Evolutionary conservation across 345 rosid species (phyloP), one percentile per base, ranked within the genome.

Genomic region (Citrus cavaleriei): DNA sequence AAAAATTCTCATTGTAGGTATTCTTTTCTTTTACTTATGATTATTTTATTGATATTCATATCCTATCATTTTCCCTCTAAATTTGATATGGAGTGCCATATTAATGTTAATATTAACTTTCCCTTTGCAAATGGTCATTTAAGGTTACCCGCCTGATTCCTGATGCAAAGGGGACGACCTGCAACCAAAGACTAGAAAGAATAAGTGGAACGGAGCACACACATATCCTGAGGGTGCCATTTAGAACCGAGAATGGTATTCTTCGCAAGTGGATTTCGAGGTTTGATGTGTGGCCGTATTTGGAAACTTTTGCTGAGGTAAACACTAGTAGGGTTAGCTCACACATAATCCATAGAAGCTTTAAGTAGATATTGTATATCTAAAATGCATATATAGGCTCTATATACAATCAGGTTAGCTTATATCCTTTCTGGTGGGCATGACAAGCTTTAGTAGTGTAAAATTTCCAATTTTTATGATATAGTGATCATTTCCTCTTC

Each of bases 251-350:
- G 58, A 86, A 83, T 46, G 87, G 91, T 22, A 77, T 86, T 73
- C 89, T 86, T 42, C 88, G 86, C 25, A 88, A 84, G 76, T 86
- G 91, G 91, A 85, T 86, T 74, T 88, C 91, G 61, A 86, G 88
- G 83, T 88, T 88, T 83, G 88, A 88, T 75, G 86, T 88, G 55
- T 86, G 89, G 86, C 89, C 89, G 54, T 86, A 86, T 73, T 83
- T 86, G 59, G 89, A 88, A 84, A 86, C 85, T 72, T 88, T 88
- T 70, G 91, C 88, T 32, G 84, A 86, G 85, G 91, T 84, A 81
- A 82, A 82, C 55, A 63, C 22, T 68, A 54, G 13, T 24, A 18
- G 30, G 4, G 58, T 54, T 19, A 54, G 58, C 7, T 16, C 58
- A 18, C n/a, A 5, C 58, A 18, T 54, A 16, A 54, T 54, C 58